phyloP scores from a whole-genome alignment of 2,329 filamentous ascomycete genomes.

The Exophiala sp. region DNA sequence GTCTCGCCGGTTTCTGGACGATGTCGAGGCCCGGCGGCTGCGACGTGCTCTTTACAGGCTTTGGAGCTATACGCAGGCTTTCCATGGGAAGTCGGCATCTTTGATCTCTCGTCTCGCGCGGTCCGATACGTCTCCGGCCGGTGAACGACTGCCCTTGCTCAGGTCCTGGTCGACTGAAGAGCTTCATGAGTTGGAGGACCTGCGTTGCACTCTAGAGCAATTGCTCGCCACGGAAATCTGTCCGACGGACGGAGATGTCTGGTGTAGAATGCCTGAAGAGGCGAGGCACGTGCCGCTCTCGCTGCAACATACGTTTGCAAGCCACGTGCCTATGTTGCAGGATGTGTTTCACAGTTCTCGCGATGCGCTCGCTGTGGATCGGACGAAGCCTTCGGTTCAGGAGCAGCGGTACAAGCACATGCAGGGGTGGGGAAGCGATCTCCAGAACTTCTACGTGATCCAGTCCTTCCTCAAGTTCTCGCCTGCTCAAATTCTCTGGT shows the following conservation, averaged over 20 bases:
- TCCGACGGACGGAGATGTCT: slow-evolving; percentile 54
- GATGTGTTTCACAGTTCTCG: slow-evolving; percentile 24
- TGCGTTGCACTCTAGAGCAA: slow-evolving; percentile 54
- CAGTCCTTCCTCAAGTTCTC: slow-evolving; percentile 64
- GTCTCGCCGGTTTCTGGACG: slow-evolving; percentile 51
- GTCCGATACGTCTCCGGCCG: slow-evolving; percentile 43
- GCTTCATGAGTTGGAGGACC: slow-evolving; percentile 58
- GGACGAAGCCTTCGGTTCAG: slow-evolving; percentile 33
- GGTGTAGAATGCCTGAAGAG: slow-evolving; percentile 25
- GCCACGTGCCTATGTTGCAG: not conserved
- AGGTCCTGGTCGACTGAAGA: slow-evolving; percentile 57
- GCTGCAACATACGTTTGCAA: not conserved
- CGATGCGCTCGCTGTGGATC: not conserved
- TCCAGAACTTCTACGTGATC: slow-evolving; percentile 61
- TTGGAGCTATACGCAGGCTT: slow-evolving; percentile 59
- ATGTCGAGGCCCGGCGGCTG: slow-evolving; percentile 49
- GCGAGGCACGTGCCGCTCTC: slow-evolving; percentile 5
- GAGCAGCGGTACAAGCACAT: slow-evolving; percentile 42
- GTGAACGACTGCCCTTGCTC: slow-evolving; percentile 54
- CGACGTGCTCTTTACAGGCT: slow-evolving; percentile 58
- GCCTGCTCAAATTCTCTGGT: slow-evolving; percentile 56
- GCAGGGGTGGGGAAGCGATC: slow-evolving; percentile 65
- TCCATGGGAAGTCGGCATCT: slow-evolving; percentile 52
- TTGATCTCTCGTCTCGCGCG: slow-evolving; percentile 44
- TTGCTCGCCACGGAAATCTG: slow-evolving; percentile 58